Evolutionary conservation across 345 rosid species (phyloP).

Genomic region (Pistacia atlantica): DNA sequence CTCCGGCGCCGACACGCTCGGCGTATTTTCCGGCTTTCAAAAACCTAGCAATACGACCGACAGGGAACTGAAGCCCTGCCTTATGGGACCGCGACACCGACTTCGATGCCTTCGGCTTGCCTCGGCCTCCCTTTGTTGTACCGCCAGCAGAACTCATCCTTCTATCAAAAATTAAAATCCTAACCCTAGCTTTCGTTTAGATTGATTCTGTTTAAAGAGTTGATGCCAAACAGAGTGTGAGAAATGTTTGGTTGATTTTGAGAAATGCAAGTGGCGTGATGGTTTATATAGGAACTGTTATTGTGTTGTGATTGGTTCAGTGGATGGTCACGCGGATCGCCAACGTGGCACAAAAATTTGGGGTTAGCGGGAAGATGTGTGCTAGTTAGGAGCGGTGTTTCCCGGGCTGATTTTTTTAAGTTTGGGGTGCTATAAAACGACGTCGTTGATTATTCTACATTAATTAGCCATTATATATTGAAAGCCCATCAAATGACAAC

Average conservation of each 20-base stretch:
- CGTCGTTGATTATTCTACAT: neutral
- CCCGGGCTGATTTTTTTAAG: neutral
- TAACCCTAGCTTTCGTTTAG: constrained; percentile 14
- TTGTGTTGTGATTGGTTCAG: constrained; percentile 30
- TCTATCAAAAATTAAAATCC: constrained; percentile 2
- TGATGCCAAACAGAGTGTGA: neutral
- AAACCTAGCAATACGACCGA: constrained; percentile 75
- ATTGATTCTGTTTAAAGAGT: neutral
- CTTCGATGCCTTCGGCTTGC: constrained; percentile 66
- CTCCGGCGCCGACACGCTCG: constrained; percentile 82
- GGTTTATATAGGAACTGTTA: constrained; percentile 27
- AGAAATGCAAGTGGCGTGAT: too few species aligned
- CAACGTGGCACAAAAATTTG: constrained; percentile 37
- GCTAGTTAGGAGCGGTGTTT: neutral
- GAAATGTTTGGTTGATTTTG: neutral
- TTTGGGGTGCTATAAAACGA: neutral
- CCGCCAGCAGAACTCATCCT: constrained; percentile 61
- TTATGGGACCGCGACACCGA: constrained; percentile 68
- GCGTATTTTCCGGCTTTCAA: constrained; percentile 80
- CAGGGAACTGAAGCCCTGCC: constrained; percentile 88
- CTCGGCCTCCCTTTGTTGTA: constrained; percentile 66
- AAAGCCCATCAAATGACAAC: too few species aligned
- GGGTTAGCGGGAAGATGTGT: constrained; percentile 32
- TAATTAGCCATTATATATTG: neutral
- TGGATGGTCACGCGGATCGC: constrained; percentile 35